Evolutionary conservation across 2,329 filamentous ascomycete genomes (phyloP).

Genomic region (Exophiala alcalophila): DNA sequence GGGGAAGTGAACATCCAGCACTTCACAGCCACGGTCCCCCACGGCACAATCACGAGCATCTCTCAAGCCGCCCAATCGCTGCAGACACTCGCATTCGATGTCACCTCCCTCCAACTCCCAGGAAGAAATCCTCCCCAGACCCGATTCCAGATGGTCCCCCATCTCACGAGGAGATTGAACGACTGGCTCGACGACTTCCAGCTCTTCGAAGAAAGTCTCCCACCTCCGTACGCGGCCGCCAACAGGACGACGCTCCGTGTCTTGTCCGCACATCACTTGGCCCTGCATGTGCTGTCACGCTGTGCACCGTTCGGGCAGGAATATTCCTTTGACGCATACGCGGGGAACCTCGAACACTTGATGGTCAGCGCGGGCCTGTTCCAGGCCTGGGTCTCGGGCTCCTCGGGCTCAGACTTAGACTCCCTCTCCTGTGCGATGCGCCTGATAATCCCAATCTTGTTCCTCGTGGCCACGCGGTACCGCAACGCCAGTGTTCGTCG

Average conservation of each 20-base stretch:
- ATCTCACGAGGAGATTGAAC: conserved; percentile 15
- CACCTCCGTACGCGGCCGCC: neutral
- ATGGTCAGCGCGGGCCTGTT: conserved; percentile 8
- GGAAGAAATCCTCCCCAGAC: conserved; percentile 7
- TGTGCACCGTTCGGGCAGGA: conserved; percentile 21
- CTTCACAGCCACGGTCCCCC: neutral
- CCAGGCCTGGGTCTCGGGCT: neutral
- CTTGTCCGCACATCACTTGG: conserved; percentile 14
- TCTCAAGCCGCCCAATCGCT: conserved; percentile 8
- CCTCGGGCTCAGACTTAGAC: no score
- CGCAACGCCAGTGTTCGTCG: conserved; percentile 15
- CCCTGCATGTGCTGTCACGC: conserved; percentile 18
- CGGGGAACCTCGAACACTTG: conserved; percentile 11
- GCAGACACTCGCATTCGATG: conserved; percentile 7
- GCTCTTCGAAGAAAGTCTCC: conserved; percentile 3
- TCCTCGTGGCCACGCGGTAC: conserved; percentile 22
- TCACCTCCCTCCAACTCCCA: conserved; percentile 1
- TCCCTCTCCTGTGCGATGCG: no score
- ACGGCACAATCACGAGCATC: conserved; percentile 1
- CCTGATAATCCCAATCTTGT: conserved; percentile 18
- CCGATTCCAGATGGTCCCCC: conserved; percentile 18
- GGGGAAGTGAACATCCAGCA: conserved; percentile 2
- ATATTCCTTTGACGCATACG: conserved; percentile 14
- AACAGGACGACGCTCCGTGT: conserved; percentile 8
- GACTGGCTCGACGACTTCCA: conserved; percentile 14